Percentiles rank a stretch among this genome's conserved stretches.
These are phyloP conservation scores for Xylariaceae sp. DNA, from an alignment of 2,329 filamentous ascomycete genomes.

Conservation along the genomic window DNA sequence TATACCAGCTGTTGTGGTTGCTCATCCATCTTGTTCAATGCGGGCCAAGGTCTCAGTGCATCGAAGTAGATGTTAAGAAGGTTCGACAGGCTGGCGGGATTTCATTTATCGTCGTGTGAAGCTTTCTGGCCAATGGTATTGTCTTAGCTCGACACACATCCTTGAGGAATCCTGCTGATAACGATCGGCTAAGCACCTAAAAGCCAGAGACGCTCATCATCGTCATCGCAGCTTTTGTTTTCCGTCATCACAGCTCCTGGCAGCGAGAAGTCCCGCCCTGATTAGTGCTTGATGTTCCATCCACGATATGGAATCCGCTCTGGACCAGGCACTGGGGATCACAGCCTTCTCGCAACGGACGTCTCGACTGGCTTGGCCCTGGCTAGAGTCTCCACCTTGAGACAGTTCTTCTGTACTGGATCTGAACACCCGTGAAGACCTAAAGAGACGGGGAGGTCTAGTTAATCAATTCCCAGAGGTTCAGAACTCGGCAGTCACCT, in stretches of 20 bases:
- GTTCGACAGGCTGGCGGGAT: neutral
- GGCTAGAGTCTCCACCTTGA: too few relatives aligned
- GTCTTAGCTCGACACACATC: neutral
- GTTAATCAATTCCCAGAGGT: too few relatives aligned
- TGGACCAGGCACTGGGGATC: neutral
- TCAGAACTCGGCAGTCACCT: too few relatives aligned
- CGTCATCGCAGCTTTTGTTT: neutral
- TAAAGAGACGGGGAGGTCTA: neutral
- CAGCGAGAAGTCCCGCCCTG: too few relatives aligned
- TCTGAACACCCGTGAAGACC: too few relatives aligned
- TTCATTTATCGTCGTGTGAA: neutral
- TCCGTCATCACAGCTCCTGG: neutral
- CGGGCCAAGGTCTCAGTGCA: slow-evolving; percentile 2
- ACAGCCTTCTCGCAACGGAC: too few relatives aligned
- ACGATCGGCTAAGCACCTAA: neutral
- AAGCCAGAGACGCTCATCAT: neutral
- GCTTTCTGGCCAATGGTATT: neutral
- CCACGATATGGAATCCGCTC: neutral
- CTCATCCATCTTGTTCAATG: neutral
- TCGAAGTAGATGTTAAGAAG: neutral
- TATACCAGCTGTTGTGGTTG: neutral
- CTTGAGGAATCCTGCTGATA: neutral
- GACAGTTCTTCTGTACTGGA: too few relatives aligned
- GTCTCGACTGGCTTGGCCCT: too few relatives aligned
- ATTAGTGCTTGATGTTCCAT: neutral